These are phyloP conservation scores for Zygotorulaspora danielsina DNA, from an alignment of 805 yeast genomes.

Conservation along the genomic window DNA sequence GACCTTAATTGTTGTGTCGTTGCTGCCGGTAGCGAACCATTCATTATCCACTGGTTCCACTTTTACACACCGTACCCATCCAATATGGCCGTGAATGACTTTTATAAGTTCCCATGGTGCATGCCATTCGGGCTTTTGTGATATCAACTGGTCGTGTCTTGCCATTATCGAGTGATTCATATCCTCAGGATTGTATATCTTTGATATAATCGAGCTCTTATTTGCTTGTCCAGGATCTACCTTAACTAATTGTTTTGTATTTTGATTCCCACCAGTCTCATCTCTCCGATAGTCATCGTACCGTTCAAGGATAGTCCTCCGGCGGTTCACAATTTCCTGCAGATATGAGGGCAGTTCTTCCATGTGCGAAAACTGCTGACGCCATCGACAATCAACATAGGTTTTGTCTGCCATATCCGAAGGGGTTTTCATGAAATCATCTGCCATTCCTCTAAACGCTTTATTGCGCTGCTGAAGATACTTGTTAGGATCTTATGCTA, in stretches of 20 bases:
- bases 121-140: conserved; percentile 42
- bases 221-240: conserved; percentile 7
- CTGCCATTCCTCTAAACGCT: not conserved
- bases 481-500: not conserved
- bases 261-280: too few relatives aligned
- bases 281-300: conserved; percentile 9
- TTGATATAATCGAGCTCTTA: conserved; percentile 4
- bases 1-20: conserved; percentile 81
- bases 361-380: conserved; percentile 30
- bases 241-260: conserved; percentile 7
- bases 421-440: not conserved
- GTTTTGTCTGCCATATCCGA: conserved; percentile 25
- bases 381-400: conserved; percentile 30
- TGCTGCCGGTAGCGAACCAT: conserved; percentile 90
- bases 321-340: conserved; percentile 25
- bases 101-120: conserved; percentile 68
- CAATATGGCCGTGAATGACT: conserved; percentile 83
- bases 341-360: conserved; percentile 31
- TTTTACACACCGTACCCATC: conserved; percentile 83
- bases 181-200: conserved; percentile 10
- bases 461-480: not conserved
- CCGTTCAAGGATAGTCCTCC: conserved; percentile 17
- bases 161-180: conserved; percentile 20
- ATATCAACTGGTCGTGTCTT: conserved; percentile 20
- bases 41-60: conserved; percentile 77